These are phyloP conservation scores for Cyclotella kingstonii DNA, from an alignment of 108 stramenopile species.

Conservation along the genomic window DNA sequence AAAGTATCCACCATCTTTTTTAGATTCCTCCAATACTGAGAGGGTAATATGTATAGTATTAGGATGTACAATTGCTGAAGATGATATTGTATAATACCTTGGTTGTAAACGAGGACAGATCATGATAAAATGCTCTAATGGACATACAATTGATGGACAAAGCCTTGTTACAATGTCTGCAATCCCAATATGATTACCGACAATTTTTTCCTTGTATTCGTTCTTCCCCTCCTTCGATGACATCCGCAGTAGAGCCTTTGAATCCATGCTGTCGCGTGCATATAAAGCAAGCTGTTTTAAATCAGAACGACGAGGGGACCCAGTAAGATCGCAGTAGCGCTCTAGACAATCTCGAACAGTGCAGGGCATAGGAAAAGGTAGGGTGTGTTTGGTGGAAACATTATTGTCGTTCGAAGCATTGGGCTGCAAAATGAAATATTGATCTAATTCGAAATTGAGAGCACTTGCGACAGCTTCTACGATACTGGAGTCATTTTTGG, in stretches of 20 bases:
- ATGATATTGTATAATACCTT: conserved; percentile 96
- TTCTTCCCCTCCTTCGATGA: conserved; percentile 80
- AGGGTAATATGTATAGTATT: conserved; percentile 89
- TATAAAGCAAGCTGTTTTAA: conserved; percentile 86
- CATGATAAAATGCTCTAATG: conserved; percentile 86
- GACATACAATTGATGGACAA: conserved; percentile 78
- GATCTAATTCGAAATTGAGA: conserved; percentile 62
- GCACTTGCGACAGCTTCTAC: conserved; percentile 77
- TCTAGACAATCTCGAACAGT: conserved; percentile 85
- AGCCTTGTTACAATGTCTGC: conserved; percentile 58
- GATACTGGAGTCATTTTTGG: conserved; percentile 62
- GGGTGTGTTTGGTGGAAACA: conserved; percentile 64
- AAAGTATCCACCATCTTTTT: conserved; percentile 60
- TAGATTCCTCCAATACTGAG: conserved; percentile 63
- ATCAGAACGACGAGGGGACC: conserved; percentile 81
- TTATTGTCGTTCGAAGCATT: background rate
- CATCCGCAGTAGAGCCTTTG: conserved; percentile 71
- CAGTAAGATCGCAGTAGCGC: conserved; percentile 88
- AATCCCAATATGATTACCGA: conserved; percentile 60
- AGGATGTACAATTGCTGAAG: conserved; percentile 84
- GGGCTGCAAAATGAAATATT: conserved; percentile 41
- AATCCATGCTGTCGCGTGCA: conserved; percentile 73
- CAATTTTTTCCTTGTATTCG: conserved; percentile 80
- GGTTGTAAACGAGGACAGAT: conserved; percentile 87
- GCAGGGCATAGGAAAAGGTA: conserved; percentile 91